These are phyloP conservation scores for Trichoderma parareesei DNA, from an alignment of 495 filamentous ascomycete genomes.

Conservation along the genomic window DNA sequence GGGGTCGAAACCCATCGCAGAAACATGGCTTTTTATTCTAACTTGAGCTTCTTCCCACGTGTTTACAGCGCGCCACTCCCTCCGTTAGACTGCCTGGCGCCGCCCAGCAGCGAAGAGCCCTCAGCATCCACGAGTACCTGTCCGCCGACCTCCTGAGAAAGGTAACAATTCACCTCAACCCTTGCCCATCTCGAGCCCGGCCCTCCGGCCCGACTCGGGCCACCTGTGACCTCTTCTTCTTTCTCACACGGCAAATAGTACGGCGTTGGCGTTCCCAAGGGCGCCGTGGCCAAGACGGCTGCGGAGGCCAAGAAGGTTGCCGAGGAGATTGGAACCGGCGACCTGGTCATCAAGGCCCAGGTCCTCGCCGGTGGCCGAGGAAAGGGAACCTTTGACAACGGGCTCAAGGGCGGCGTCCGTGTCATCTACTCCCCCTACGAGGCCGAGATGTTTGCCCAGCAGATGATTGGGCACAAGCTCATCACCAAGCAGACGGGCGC, in stretches of 20 bases:
- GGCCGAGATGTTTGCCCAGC: slow-evolving; percentile 94
- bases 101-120: slow-evolving; percentile 66
- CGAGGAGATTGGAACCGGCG: slow-evolving; percentile 81
- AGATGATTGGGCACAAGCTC: slow-evolving; percentile 99
- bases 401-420: slow-evolving; percentile 94
- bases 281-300: slow-evolving; percentile 70
- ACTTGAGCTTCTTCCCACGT: neutral
- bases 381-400: slow-evolving; percentile 96
- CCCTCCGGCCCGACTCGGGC: neutral
- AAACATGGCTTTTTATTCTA: slow-evolving; percentile 7
- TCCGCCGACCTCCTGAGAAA: slow-evolving; percentile 80
- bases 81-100: slow-evolving; percentile 35
- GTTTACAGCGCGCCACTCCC: slow-evolving; percentile 27
- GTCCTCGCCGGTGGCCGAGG: slow-evolving; percentile 95
- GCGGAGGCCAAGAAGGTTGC: slow-evolving; percentile 89
- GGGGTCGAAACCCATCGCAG: neutral
- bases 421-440: slow-evolving; percentile 85
- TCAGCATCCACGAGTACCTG: slow-evolving; percentile 96
- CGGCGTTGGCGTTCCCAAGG: slow-evolving; percentile 85
- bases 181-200: neutral
- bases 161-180: slow-evolving; percentile 44
- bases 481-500: slow-evolving; percentile 99
- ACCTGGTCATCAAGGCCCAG: slow-evolving; percentile 99
- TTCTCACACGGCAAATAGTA: slow-evolving; percentile 49
- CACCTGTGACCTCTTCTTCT: slow-evolving; percentile 8